These are phyloP conservation scores for Fusarium newnesense DNA, from an alignment of 2,329 filamentous ascomycete species.

Conservation along the genomic window DNA sequence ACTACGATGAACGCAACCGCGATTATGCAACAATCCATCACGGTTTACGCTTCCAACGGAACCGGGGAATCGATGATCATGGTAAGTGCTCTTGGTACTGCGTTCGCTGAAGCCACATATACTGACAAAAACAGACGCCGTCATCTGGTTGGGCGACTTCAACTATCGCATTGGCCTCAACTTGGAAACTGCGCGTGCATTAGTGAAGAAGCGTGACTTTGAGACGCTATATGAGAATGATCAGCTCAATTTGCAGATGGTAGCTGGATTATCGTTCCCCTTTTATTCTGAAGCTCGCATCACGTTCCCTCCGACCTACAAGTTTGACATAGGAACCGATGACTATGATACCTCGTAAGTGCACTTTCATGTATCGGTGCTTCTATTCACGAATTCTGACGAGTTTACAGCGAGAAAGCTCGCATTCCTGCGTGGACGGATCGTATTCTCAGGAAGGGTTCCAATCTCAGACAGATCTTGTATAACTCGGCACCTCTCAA, in stretches of 20 bases:
- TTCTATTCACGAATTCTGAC: constrained; percentile 25
- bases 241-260: constrained; percentile 96
- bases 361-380: neutral
- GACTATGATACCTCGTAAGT: constrained; percentile 88
- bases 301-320: constrained; percentile 92
- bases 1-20: constrained; percentile 94
- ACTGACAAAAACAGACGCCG: constrained; percentile 62
- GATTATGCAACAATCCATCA: constrained; percentile 91
- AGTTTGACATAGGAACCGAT: constrained; percentile 90
- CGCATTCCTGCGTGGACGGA: constrained; percentile 98
- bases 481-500: constrained; percentile 85
- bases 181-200: constrained; percentile 78
- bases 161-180: constrained; percentile 94
- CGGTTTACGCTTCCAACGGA: constrained; percentile 89
- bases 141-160: constrained; percentile 97
- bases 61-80: constrained; percentile 91
- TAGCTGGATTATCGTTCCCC: constrained; percentile 86
- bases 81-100: constrained; percentile 56
- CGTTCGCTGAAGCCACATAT: constrained; percentile 17
- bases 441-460: constrained; percentile 86
- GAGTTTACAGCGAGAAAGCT: constrained; percentile 77
- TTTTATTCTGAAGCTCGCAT: constrained; percentile 93
- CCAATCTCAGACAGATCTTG: constrained; percentile 81
- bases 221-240: constrained; percentile 90
- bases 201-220: constrained; percentile 78